phyloP scores from a whole-genome alignment of 176 grass and related monocot genomes.

The Areca catechu region DNA sequence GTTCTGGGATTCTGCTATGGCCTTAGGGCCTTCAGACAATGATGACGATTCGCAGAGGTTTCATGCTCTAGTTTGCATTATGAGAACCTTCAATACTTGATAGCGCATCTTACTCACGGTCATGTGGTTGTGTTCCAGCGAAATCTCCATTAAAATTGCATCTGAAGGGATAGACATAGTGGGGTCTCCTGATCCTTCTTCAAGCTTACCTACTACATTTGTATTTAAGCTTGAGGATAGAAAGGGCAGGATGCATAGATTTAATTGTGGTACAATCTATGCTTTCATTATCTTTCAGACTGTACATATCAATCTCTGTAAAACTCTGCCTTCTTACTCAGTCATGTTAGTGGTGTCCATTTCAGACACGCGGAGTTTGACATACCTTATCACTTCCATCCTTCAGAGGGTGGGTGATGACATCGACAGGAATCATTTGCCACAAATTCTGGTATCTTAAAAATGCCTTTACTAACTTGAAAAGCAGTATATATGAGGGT shows the following conservation, averaged over 20 bases:
- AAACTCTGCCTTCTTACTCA: too few relatives aligned
- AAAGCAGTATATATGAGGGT: too few relatives aligned
- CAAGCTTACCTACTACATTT: slow-evolving; percentile 24
- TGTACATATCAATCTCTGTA: too few relatives aligned
- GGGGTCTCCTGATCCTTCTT: slow-evolving; percentile 15
- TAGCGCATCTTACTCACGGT: too few relatives aligned
- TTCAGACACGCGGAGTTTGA: slow-evolving; percentile 63
- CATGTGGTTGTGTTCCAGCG: slow-evolving; percentile 16
- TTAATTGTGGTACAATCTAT: slow-evolving; percentile 39
- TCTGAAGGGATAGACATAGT: slow-evolving; percentile 35
- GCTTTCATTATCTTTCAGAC: not conserved
- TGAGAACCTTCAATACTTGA: too few relatives aligned
- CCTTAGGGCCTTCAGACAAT: slow-evolving; percentile 40
- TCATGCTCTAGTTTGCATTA: not conserved
- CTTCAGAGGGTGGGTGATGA: slow-evolving; percentile 48
- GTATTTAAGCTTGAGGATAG: slow-evolving; percentile 68
- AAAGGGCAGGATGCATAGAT: slow-evolving; percentile 59
- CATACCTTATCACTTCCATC: slow-evolving; percentile 55
- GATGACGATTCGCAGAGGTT: slow-evolving; percentile 38
- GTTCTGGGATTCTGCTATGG: slow-evolving; percentile 71
- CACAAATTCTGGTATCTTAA: slow-evolving; percentile 47
- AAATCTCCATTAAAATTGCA: slow-evolving; percentile 33
- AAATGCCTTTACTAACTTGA: not conserved
- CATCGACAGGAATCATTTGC: slow-evolving; percentile 31
- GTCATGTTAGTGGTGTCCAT: not conserved